These are phyloP conservation scores for Paecilomyces sp. DNA, from an alignment of 2,329 filamentous ascomycete species.

Conservation along the genomic window DNA sequence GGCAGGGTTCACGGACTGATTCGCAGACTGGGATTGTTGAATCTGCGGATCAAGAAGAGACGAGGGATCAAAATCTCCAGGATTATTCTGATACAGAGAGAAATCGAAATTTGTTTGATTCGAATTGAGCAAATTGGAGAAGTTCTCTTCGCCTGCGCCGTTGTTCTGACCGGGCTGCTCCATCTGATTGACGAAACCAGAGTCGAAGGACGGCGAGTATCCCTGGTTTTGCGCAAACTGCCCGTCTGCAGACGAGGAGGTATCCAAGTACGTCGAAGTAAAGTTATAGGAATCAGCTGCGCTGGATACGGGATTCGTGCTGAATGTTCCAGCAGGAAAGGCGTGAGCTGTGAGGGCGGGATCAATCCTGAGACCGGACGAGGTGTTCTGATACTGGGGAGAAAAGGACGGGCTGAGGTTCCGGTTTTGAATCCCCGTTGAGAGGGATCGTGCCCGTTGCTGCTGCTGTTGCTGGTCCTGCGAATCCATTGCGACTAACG, in stretches of 20 bases:
- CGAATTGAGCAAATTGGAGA: conserved; percentile 32
- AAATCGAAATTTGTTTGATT: conserved; percentile 33
- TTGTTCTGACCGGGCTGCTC: conserved; percentile 22
- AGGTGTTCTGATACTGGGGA: conserved; percentile 25
- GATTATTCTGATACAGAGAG: conserved; percentile 22
- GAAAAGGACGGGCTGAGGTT: conserved; percentile 37
- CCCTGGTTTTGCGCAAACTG: conserved; percentile 25
- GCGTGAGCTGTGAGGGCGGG: conserved; percentile 26
- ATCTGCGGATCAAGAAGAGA: conserved; percentile 35
- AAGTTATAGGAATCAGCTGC: conserved; percentile 29
- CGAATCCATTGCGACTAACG: conserved; percentile 19
- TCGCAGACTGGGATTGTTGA: conserved; percentile 26
- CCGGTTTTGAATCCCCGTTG: conserved; percentile 29
- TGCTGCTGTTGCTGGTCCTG: conserved; percentile 22
- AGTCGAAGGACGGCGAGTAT: conserved; percentile 31
- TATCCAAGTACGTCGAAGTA: conserved; percentile 27
- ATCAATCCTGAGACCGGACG: conserved; percentile 26
- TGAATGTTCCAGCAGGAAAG: conserved; percentile 27
- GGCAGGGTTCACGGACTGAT: conserved; percentile 39
- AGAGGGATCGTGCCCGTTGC: conserved; percentile 30
- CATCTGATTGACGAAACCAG: conserved; percentile 27
- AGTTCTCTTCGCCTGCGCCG: conserved; percentile 27
- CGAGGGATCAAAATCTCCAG: conserved; percentile 30
- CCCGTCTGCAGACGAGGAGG: conserved; percentile 23
- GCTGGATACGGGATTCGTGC: conserved; percentile 15